These are phyloP conservation scores for Pythium aristosporum DNA, from an alignment of 352 stramenopile species.

Conservation along the genomic window DNA sequence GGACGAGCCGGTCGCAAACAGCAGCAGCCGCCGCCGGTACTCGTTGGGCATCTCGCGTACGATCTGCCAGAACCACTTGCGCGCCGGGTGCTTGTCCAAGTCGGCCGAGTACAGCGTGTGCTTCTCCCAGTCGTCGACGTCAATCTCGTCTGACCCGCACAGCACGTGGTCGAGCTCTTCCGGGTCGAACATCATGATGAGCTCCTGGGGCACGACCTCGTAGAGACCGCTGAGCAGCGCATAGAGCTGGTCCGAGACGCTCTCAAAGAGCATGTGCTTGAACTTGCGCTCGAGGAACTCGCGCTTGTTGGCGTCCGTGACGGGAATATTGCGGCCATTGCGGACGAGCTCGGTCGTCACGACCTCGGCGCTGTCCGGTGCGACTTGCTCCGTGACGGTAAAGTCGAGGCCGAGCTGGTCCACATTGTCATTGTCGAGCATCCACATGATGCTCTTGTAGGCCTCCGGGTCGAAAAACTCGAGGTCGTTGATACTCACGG, in stretches of 20 bases:
- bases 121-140: conserved; percentile 94
- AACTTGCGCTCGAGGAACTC: conserved; percentile 92
- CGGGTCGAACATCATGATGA: conserved; percentile 96
- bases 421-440: conserved; percentile 28
- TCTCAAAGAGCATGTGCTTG: conserved; percentile 57
- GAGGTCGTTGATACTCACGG: conserved; percentile 89
- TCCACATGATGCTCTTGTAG: conserved; percentile 34
- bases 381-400: conserved; percentile 43
- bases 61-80: conserved; percentile 96
- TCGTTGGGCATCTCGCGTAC: conserved; percentile 89
- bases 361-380: conserved; percentile 32
- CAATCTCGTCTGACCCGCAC: conserved; percentile 95
- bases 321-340: conserved; percentile 52
- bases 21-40: conserved; percentile 67
- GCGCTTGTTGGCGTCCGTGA: conserved; percentile 94
- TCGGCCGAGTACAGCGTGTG: conserved; percentile 75
- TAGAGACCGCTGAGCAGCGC: conserved; percentile 92
- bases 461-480: conserved; percentile 46
- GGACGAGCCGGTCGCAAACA: conserved; percentile 80
- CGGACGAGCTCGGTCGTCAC: conserved; percentile 46
- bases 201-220: conserved; percentile 93
- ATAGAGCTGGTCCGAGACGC: conserved; percentile 52
- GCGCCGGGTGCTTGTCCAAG: conserved; percentile 35
- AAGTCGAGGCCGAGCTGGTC: conserved; percentile 51
- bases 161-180: conserved; percentile 97